Evolutionary conservation across 2,329 filamentous ascomycete species (phyloP), one percentile per base, ranked within the genome.

Genomic region (Phyllachora maydis): DNA sequence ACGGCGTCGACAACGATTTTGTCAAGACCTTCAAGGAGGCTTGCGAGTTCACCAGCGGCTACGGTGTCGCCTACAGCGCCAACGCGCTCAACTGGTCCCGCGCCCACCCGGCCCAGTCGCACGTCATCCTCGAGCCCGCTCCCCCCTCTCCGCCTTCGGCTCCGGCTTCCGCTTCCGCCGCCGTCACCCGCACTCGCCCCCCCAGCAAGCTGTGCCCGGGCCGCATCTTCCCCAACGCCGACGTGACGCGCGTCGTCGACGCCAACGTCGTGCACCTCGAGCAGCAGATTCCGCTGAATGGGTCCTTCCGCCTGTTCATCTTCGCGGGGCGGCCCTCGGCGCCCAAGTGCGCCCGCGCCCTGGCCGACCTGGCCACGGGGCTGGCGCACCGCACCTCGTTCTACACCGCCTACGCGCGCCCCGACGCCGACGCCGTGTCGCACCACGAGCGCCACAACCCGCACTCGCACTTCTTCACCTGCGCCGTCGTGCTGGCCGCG

Each of bases 31-130:
- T 92, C 59, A 92, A 92, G 45, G 77, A 78, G 27, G 69, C 70
- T 15, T 92, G 82, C 54, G 81, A 88, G 40, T 91, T 92, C 47
- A 92, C 82, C 8, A 82, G 75, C 32, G 83, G 83, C 28, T 92
- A 91, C 43, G 83, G 83, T 29, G 81, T 92, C 12, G 73, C 70
- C 15, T 92, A 92, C 52, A 63, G 71, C 32, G 59, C 75, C 25
- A 93, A 91, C 47, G 49, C 64, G 15, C 59, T 91, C 47, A 92
- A 91, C 51, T 91, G 81, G 78, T 76, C 73, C 7, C 46, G 65
- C 1, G 52, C 54, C 4, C 82, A 92, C 47, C 57, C 67, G 1
- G 77, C 73, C 9, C 59, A 74, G 38, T 78, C 76, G 11, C 48
- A 59, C 8, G 50, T 81, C 27, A n/a, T n/a, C n/a, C n/a, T n/a